Base-by-base conservation (phyloP, 106 monocot genomes). In the Chionographis japonica region DNA sequence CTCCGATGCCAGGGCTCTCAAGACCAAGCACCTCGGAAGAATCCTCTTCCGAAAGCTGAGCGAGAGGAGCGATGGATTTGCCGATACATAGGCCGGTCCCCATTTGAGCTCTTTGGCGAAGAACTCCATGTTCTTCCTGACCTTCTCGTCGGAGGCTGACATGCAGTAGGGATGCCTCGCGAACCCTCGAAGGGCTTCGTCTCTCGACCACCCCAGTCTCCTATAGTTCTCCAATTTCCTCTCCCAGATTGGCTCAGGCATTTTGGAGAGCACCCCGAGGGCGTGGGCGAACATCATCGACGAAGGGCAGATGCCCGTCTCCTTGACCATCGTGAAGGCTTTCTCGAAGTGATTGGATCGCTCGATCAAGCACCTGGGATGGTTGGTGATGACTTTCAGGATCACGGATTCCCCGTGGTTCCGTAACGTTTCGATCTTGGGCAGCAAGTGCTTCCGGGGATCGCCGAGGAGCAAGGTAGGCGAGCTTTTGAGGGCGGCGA, bases 1-100 rank as follows among this genome's bases (percentile, higher is more conserved):
- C 43, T 64, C 72, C 27, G 42, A 17, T 7, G 36, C n/a, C 13
- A 85, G 61, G 2, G 77, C 6, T 3, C 35, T 43, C 54, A 77
- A 17, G 5, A 89, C 81, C 15, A 58, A 43, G 20, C 73, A 85
- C 67, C 82, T 68, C 3, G 82, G 89, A 4, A 69, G 38, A n/a
- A 79, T 71, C 37, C 54, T 81, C 63, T 68, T 77, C 82, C 82
- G 79, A 3, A 89, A 63, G 50, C 82, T 79, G 12, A 58, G 19
- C 0, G 17, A 38, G 0, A 89, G 14, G 11, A 82, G 12, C 50
- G 50, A 10, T 2, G 81, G 81, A 1, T 49, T 16, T 36, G 0
- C 4, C 15, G 64, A 46, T 15, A 82, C 15, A 4, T 35, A 16
- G 0, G 11, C 43, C 1, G 77, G 58, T 0, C 42, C 38, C 58